Evolutionary conservation across 257 asterid genomes (phyloP).

Genomic region (Ilex aquifolium): DNA sequence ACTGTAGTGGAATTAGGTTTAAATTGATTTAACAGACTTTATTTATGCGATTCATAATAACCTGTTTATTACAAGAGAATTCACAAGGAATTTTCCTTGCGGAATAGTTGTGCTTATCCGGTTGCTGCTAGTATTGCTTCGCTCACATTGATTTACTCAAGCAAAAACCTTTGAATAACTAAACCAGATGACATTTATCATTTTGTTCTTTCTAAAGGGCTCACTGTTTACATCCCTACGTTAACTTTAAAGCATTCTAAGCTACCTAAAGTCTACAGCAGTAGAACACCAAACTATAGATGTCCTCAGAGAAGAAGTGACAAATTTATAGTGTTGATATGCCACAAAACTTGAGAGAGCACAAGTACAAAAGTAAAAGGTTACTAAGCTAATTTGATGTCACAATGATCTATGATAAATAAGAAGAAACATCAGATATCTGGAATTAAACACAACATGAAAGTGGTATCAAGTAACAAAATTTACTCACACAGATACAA

Average conservation of each 20-base stretch:
- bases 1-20: background rate
- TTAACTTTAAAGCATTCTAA: background rate
- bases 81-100: background rate
- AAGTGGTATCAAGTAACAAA: conserved; percentile 1
- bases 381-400: background rate
- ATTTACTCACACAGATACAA: conserved; percentile 86
- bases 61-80: background rate
- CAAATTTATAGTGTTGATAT: no score
- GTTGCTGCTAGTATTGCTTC: no score
- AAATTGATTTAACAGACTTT: no score
- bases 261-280: background rate
- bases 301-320: no score
- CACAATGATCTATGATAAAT: no score
- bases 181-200: background rate
- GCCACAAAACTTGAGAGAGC: no score
- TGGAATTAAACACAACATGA: background rate
- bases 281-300: no score
- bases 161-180: background rate
- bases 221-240: background rate
- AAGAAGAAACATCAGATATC: background rate
- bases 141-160: no score
- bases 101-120: background rate
- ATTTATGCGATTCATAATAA: background rate
- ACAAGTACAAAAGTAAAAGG: no score
- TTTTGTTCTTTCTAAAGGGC: background rate